These are phyloP conservation scores for Mucor sp. DNA, from an alignment of 371 early-diverging fungal genomes.

Conservation along the genomic window DNA sequence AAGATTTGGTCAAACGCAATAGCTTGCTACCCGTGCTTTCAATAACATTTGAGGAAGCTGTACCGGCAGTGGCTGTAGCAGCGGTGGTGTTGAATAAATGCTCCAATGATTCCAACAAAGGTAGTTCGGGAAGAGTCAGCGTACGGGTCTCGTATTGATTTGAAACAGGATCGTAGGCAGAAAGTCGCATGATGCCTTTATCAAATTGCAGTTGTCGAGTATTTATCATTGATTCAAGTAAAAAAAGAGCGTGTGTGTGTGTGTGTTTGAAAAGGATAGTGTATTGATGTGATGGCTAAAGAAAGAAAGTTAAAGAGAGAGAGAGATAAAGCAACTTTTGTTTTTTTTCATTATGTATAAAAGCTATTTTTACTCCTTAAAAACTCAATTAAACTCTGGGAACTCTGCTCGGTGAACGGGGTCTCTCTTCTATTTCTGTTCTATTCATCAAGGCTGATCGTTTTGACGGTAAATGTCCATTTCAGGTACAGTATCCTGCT, in stretches of 20 bases:
- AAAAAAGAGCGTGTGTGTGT: neutral
- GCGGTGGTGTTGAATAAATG: slow-evolving; percentile 17
- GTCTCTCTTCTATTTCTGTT: neutral
- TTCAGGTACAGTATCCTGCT: no score
- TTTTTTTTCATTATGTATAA: neutral
- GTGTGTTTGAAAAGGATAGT: neutral
- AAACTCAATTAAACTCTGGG: neutral
- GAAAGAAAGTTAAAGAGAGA: neutral
- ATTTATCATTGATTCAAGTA: neutral
- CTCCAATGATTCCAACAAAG: slow-evolving; percentile 34
- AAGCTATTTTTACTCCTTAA: slow-evolving; percentile 1
- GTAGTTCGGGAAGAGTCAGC: slow-evolving; percentile 26
- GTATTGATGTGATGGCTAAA: neutral
- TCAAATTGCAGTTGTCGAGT: slow-evolving; percentile 21
- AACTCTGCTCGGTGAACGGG: slow-evolving; percentile 3
- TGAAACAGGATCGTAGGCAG: slow-evolving; percentile 32
- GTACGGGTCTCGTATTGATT: slow-evolving; percentile 29
- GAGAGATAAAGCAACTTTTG: neutral
- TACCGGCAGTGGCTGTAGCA: neutral
- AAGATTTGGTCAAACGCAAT: slow-evolving; percentile 14
- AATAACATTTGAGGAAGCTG: neutral
- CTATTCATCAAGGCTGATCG: neutral
- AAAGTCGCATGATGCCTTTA: slow-evolving; percentile 35
- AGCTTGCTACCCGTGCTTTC: neutral
- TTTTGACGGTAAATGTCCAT: neutral